Base-by-base conservation (phyloP, 495 filamentous ascomycete species). In the Xylaria longipes region DNA sequence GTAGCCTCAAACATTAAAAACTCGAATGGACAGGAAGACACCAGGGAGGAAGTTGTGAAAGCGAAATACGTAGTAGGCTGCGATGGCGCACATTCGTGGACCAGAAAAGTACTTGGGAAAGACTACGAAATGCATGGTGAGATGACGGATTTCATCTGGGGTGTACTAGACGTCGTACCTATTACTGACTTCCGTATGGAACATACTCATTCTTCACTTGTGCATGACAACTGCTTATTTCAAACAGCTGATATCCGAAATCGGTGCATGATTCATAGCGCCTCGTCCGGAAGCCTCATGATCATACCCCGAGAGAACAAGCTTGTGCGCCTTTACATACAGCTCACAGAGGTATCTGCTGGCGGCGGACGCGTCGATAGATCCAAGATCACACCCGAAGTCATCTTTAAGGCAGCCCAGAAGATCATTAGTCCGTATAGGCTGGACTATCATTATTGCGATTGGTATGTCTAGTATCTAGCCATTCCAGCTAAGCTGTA, bases 11-110 rank as follows among this genome's bases (percentile, higher is more conserved):
- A 88, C 17, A 73, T 84, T 15, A 77, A 76, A 62, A 67, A 67
- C 14, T 58, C 50, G 31, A 60, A 60, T 6, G 79, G 79, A 50
- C 75, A 76, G 22, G 75, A 74, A 37, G 71, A 64, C 17, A 75
- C 17, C 78, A 89, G 73, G 71, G 72, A 78, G 35, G 79, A 78
- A 48, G 20, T 20, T 4, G 78, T 92, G 8, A 83, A 76, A 39
- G 86, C 89, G 6, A 91, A 90, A 72, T 93, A 91, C 74, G 79
- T 93, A 68, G 84, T 92, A 5, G 91, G 91, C 2, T 90, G 87
- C 37, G 91, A 93, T 77, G 90, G 90, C 0, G 90, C 90, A 3
- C 90, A 89, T 70, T 88, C 87, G 14, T 88, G 86, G 81, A 87
- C 89, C 6, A 81, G 91, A 39, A 83, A 83, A 69, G 84, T 86